Base-by-base conservation (phyloP, 176 grass and related monocot genomes). In the Bromus sterilis region DNA sequence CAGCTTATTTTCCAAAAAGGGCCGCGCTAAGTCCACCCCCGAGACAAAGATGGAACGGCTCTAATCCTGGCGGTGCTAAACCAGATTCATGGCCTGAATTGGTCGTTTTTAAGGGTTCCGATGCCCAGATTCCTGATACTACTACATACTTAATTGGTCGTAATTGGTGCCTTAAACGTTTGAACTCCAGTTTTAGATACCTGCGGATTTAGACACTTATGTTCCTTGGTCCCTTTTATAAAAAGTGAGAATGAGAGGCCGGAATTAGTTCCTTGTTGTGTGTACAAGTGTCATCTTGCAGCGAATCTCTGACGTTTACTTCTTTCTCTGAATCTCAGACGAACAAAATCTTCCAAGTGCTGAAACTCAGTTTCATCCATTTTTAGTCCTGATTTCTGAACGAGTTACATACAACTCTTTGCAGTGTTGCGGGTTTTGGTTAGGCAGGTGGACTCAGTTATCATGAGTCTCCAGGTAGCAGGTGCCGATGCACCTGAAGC, bases 401-500 rank as follows among this genome's bases (percentile, higher is more conserved):
- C 67, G 18, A 83, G 70, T 25, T 72, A 8, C 13, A 20, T 66
- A 5, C 14, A 20, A 12, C 25, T 24, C 32, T 55, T 64, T 62
- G 55, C 56, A 73, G 66, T 51, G 21, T 31, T 82, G 40, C 56
- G 24, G 40, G n/a, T 33, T 26, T 64, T 21, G 37, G 0, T 16
- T 59, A 81, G 62, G 71, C 0, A 75, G 74, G 57, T 51, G 79
- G 61, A 34, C 58, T 35, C 32, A 26, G 2, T 34, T 63, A 51
- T n/a, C 79, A 90, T 90, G 83, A 57, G 46, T 58, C 41, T 12
- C 30, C 72, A 86, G 35, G 20, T 78, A 60, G 79, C 56, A 79
- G 58, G 66, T 79, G 83, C 79, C 28, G 66, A 43, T 18, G 74
- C 59, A 79, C 57, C 79, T 68, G 59, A n/a, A n/a, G n/a, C 66